phyloP scores from a whole-genome alignment of 768 basidiomycete genomes.

The Saitozyma sp. region DNA sequence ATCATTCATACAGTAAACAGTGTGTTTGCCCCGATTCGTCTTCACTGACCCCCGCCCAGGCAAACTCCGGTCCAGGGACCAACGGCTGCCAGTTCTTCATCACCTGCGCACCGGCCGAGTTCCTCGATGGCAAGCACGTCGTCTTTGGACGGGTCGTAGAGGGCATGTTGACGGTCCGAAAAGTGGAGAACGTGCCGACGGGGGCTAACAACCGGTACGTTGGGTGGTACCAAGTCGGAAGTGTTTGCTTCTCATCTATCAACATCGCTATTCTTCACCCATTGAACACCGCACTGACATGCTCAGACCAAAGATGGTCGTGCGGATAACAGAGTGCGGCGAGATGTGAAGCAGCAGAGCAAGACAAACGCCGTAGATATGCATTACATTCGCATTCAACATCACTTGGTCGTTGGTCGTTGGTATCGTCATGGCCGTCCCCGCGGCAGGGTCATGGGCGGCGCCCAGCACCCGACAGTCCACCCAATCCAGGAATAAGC shows the following conservation, averaged over 20 bases:
- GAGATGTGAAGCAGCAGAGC: slow-evolving; percentile 38
- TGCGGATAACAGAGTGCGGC: slow-evolving; percentile 49
- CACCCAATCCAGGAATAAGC: too few species aligned
- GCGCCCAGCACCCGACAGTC: too few species aligned
- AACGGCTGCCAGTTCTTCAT: slow-evolving; percentile 99
- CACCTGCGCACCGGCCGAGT: slow-evolving; percentile 90
- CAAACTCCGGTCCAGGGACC: slow-evolving; percentile 79
- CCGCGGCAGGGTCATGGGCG: too few species aligned
- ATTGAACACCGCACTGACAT: slow-evolving; percentile 10
- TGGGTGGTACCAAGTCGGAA: too few species aligned
- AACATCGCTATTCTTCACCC: slow-evolving; percentile 3
- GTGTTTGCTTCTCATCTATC: too few species aligned
- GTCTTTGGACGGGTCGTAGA: slow-evolving; percentile 56
- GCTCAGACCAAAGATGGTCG: slow-evolving; percentile 34
- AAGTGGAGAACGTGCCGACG: slow-evolving; percentile 93
- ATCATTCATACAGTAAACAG: too few species aligned
- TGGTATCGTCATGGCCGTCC: too few species aligned
- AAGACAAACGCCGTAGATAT: too few species aligned
- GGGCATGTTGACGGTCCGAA: slow-evolving; percentile 90
- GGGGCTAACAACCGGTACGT: slow-evolving; percentile 49
- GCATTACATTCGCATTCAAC: too few species aligned
- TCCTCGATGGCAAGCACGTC: slow-evolving; percentile 68
- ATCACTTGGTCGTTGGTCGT: too few species aligned
- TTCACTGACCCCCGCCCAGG: slow-evolving; percentile 56
- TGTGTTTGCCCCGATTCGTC: too few species aligned